Evolutionary conservation across 805 yeast species (phyloP), one percentile per base, ranked within the genome.

Genomic region (Torulaspora franciscae): DNA sequence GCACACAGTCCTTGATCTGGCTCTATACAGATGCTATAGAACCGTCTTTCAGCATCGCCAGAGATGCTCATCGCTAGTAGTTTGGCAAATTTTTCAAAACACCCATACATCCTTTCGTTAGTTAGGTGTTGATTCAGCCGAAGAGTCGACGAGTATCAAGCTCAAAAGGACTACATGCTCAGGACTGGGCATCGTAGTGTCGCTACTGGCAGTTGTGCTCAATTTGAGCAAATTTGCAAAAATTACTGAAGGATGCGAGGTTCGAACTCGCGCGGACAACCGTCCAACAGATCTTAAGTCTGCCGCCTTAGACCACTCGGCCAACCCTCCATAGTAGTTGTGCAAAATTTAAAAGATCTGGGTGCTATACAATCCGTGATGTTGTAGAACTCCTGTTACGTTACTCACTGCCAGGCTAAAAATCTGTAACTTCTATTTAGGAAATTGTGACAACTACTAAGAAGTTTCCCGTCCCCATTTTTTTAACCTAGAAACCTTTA

Each of bases 291-390:
- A 65, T 65, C 69, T 65, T 65, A 65, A 60, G 57, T 64, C 67
- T 64, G 67, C 61, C 67, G 67, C 67, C 67, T 63, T 64, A 63
- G 65, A 63, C 67, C 66, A 61, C 67, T 64, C 68, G 68, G 67
- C 67, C 67, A 63, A 62, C 65, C 65, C 64, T 59, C 65, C 64
- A 41, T 42, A 27, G n/a, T 33, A 30, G 22, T 3, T 15, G 11
- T 24, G 8, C 6, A 3, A 25, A 25, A 6, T 17, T n/a, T n/a
- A n/a, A n/a, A n/a, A n/a, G n/a, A n/a, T n/a, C n/a, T n/a, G n/a
- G n/a, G n/a, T n/a, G n/a, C n/a, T n/a, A n/a, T n/a, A n/a, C n/a
- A n/a, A n/a, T n/a, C n/a, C n/a, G n/a, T n/a, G n/a, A n/a, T n/a
- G n/a, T n/a, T n/a, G n/a, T n/a, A n/a, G n/a, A n/a, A n/a, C n/a